Base-by-base conservation (phyloP, 2,329 filamentous ascomycete species). In the Furcasterigmium sp. region DNA sequence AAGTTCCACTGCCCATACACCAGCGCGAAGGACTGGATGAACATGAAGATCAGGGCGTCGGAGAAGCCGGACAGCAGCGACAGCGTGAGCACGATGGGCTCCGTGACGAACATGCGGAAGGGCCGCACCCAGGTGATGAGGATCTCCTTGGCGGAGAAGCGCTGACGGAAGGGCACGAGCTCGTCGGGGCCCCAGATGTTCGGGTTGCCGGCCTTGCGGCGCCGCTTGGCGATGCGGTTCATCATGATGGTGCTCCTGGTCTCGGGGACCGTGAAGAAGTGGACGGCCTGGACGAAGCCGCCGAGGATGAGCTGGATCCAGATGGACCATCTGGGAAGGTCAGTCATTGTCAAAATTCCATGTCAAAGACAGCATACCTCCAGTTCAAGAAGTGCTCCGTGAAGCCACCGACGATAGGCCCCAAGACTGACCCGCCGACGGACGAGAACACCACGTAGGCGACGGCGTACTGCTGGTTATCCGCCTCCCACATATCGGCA, bases 251-350 rank as follows among this genome's bases (percentile, higher is more conserved):
- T 88, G 1, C 80, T 77, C 41, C 87, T 75, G 1, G 88, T 93
- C 62, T 93, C 88, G 2, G 87, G 87, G 2, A 93, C 87, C 8
- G 80, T 70, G 45, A 85, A 56, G 39, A 84, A 67, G 57, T 90
- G 85, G 5, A 86, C 55, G 5, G 77, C 15, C 56, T 91, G 86
- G 3, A 88, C 78, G 26, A 78, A 72, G 8, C 65, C 83, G 15
- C 87, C 87, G 42, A 91, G 81, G 52, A 91, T 89, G 49, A 91
- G 76, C 62, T 91, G 86, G 46, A 91, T 85, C 87, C 88, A 93
- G 59, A 91, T 90, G 43, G 75, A 80, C 84, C 84, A 69, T 32
- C 60, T 64, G 23, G 3, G 7, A 2, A 25, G 35, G 53, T 55
- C 42, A 52, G 45, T 11, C 28, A 32, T 18, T 37, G 34, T 2